Evolutionary conservation across 371 early-diverging fungal species (phyloP).

Genomic region (Saksenaea vasiformis): DNA sequence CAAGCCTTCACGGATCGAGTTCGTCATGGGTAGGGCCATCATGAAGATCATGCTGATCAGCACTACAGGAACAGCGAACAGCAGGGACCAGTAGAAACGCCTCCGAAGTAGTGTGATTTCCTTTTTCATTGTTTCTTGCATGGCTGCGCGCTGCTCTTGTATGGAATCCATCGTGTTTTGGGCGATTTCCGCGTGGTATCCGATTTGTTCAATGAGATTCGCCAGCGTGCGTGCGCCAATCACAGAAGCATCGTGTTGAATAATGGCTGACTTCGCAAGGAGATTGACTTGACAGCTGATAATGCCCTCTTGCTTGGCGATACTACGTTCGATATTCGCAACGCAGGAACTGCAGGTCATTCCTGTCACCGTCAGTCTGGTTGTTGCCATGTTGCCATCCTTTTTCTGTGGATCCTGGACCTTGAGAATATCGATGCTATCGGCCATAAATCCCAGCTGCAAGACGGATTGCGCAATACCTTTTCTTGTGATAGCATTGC

Average conservation of each 20-base stretch:
- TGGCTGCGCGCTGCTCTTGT: constrained; percentile 37
- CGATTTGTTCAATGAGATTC: constrained; percentile 60
- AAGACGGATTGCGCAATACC: constrained; percentile 43
- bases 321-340: constrained; percentile 62
- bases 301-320: constrained; percentile 60
- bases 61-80: constrained; percentile 65
- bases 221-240: constrained; percentile 55
- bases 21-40: constrained; percentile 55
- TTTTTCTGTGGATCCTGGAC: constrained; percentile 6
- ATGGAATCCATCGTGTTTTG: constrained; percentile 36
- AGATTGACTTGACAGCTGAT: constrained; percentile 65
- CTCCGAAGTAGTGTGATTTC: constrained; percentile 43
- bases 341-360: constrained; percentile 90
- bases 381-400: constrained; percentile 27
- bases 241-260: constrained; percentile 58
- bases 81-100: constrained; percentile 55
- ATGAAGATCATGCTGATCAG: constrained; percentile 62
- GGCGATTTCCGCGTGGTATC: constrained; percentile 57
- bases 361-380: constrained; percentile 62
- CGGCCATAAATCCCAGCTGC: constrained; percentile 54
- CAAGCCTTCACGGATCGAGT: constrained; percentile 39
- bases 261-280: constrained; percentile 59
- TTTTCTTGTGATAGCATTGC: constrained; percentile 34
- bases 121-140: constrained; percentile 51
- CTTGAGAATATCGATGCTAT: constrained; percentile 53